These are phyloP conservation scores for Picocystis salinarum DNA, from an alignment of 139 green algal species.

Conservation along the genomic window DNA sequence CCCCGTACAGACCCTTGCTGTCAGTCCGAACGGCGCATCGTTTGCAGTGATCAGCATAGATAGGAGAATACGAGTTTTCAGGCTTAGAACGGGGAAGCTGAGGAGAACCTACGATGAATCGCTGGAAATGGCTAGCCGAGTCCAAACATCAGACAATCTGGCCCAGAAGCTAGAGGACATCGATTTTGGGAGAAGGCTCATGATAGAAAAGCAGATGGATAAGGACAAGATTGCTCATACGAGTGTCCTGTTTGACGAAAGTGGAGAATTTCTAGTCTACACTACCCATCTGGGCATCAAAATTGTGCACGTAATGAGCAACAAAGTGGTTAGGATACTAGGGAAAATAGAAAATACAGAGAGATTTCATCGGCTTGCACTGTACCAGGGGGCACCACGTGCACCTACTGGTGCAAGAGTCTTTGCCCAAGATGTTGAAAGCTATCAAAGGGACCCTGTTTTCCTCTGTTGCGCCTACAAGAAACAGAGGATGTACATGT, in stretches of 20 bases:
- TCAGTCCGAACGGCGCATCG: constrained; percentile 56
- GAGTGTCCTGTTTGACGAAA: constrained; percentile 86
- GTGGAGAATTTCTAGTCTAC: constrained; percentile 73
- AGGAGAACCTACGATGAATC: constrained; percentile 67
- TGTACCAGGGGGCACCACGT: constrained; percentile 57
- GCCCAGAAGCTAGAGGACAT: constrained; percentile 61
- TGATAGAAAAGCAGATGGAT: constrained; percentile 15
- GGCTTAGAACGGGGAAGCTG: constrained; percentile 67
- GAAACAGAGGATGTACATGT: constrained; percentile 79
- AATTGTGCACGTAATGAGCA: constrained; percentile 75
- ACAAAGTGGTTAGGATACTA: constrained; percentile 46
- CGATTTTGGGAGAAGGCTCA: constrained; percentile 61
- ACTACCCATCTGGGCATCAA: constrained; percentile 79
- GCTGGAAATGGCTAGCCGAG: constrained; percentile 12
- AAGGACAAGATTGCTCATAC: constrained; percentile 26
- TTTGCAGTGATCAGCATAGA: constrained; percentile 59
- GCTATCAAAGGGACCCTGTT: constrained; percentile 52
- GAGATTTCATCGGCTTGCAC: constrained; percentile 69
- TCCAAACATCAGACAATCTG: constrained; percentile 19
- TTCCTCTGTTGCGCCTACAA: constrained; percentile 63
- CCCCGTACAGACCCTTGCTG: constrained; percentile 12
- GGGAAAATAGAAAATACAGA: constrained; percentile 89
- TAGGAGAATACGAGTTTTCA: constrained; percentile 67
- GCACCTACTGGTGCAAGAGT: neutral
- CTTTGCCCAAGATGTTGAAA: neutral